phyloP scores from a whole-genome alignment of 2,329 filamentous ascomycete species.

The Arthroderma sp. region DNA sequence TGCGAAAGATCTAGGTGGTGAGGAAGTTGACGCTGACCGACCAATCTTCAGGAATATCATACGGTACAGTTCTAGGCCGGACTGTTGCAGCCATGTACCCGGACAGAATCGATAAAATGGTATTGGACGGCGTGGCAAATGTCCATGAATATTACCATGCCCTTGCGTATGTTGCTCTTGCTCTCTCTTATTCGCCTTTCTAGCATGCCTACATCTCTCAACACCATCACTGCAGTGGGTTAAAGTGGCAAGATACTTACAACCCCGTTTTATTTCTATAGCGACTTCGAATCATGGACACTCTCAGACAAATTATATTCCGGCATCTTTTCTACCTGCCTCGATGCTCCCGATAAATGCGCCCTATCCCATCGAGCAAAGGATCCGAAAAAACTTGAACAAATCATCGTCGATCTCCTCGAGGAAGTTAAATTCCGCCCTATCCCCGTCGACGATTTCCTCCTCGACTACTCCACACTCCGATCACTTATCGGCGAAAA shows the following conservation, averaged over 20 bases:
- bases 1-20: background rate
- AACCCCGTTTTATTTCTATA: conserved; percentile 1
- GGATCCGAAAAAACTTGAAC: conserved; percentile 28
- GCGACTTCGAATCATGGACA: conserved; percentile 15
- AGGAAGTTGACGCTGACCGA: background rate
- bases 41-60: conserved; percentile 25
- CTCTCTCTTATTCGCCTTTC: background rate
- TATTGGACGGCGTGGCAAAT: conserved; percentile 25
- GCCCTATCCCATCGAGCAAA: conserved; percentile 22
- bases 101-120: conserved; percentile 24
- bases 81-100: conserved; percentile 28
- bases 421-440: conserved; percentile 5
- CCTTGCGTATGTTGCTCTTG: conserved; percentile 4
- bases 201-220: background rate
- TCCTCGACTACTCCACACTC: conserved; percentile 3
- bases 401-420: conserved; percentile 17
- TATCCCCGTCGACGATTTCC: background rate
- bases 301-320: conserved; percentile 17
- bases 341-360: conserved; percentile 23
- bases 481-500: background rate
- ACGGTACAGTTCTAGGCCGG: conserved; percentile 16
- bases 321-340: conserved; percentile 15
- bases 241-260: background rate
- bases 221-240: background rate
- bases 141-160: conserved; percentile 11